Base-by-base conservation (phyloP, 177 flowering plant species). In the Vitis hybrid region DNA sequence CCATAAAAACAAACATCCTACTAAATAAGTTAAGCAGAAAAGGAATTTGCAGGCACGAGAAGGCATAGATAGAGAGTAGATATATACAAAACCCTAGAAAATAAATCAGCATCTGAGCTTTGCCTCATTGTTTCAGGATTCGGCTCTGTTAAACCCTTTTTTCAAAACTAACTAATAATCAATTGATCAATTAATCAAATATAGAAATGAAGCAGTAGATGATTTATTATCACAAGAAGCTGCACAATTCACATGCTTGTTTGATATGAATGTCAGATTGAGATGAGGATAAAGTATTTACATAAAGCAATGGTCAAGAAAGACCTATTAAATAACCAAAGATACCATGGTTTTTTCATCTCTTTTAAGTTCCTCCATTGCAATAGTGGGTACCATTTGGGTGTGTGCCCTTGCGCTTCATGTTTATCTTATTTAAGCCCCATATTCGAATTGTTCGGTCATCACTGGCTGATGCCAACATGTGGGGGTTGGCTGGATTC, bases 391-490 rank as follows among this genome's bases (percentile, higher is more conserved):
- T 60, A 19, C 82, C 81, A 66, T 78, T 73, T 71, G 71, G 65
- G 29, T 68, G 73, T 6, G 58, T 67, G 5, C 51, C 74, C 57
- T 72, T 71, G 53, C 39, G 61, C 66, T 77, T 72, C 56, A 51
- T 15, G 6, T 65, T 74, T 53, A 78, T 67, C 19, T 77, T 62
- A 10, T 59, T 69, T 71, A 66, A 68, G 69, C 98, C 98, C 98
- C 98, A 94, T 76, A 94, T 86, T 33, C 97, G 86, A 59, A 94
- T 84, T 5, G 97, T 92, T 5, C 88, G 87, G 68, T 94, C 98
- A 75, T 94, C 97, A 72, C 98, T 90, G 2, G 87, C 96, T 11
- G 97, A 90, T 51, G 97, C 98, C 77, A 94, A 69, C 97, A 94
- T 90, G 72, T 92, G 91, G 11, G 85, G 87, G 63, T 91, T 81